These are phyloP conservation scores for Fusarium sp. DNA, from an alignment of 2,329 filamentous ascomycete species.

Conservation along the genomic window DNA sequence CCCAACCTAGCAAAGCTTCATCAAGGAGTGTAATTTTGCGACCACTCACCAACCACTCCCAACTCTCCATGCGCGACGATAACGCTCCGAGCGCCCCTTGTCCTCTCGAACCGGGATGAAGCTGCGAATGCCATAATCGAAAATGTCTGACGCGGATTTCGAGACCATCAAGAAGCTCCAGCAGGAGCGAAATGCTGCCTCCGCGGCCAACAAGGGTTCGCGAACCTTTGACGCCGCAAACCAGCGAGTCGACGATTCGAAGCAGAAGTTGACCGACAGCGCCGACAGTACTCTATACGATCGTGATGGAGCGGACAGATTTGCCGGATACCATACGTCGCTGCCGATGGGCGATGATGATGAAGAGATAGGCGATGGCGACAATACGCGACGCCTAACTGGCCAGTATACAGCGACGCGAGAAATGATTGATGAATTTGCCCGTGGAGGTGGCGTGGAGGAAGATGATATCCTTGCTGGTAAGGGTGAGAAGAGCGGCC, in stretches of 20 bases:
- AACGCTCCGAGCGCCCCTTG: conserved; percentile 49
- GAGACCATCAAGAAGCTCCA: conserved; percentile 88
- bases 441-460: conserved; percentile 84
- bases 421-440: conserved; percentile 94
- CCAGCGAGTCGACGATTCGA: conserved; percentile 89
- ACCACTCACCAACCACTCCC: conserved; percentile 42
- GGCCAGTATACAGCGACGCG: conserved; percentile 96
- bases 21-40: conserved; percentile 46
- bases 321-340: conserved; percentile 89
- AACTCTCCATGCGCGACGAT: conserved; percentile 52
- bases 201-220: conserved; percentile 83
- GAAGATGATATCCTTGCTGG: conserved; percentile 91
- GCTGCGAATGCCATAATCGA: conserved; percentile 52
- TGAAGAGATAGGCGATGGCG: conserved; percentile 79
- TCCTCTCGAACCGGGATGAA: conserved; percentile 58
- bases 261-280: conserved; percentile 89
- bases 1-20: conserved; percentile 43
- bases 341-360: conserved; percentile 84
- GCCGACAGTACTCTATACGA: conserved; percentile 93
- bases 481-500: conserved; percentile 85
- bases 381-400: conserved; percentile 81
- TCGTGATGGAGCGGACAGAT: conserved; percentile 80
- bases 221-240: conserved; percentile 80
- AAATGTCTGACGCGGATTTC: conserved; percentile 84
- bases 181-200: conserved; percentile 88